Base-by-base conservation (phyloP, 2,329 filamentous ascomycete species). In the Xylaria polymorpha region DNA sequence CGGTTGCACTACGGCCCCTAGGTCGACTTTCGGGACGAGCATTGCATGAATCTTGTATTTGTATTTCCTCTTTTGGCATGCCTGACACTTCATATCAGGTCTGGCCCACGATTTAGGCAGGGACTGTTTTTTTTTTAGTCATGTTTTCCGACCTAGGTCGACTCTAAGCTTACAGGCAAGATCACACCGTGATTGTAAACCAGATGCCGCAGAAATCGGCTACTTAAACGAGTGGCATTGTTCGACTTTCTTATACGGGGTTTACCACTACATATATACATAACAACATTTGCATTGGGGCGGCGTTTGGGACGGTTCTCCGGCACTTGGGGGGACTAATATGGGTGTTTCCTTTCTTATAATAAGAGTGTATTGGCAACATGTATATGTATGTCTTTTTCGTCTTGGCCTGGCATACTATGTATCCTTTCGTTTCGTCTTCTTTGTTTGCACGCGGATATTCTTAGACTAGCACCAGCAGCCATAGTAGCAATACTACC, bases 231-330 rank as follows among this genome's bases (percentile, higher is more conserved):
- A 4, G 18, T 59, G 15, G 22, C 22, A 20, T 14, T 43, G 9
- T 43, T 20, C 9, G 37, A 14, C 7, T 53, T 39, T 59, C 55
- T 29, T 9, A 7, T 44, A 12, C 41, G 18, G 14, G 18, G 12
- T 41, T 20, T 29, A 39, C 46, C 56, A 35, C 32, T 55, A 35
- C 50, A 32, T 29, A 37, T 12, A 37, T 37, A 20, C 37, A 41
- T 62, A 57, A 29, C 50, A 53, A 20, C 18, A 29, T 56, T 57
- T 62, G 67, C 69, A 71, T 69, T 32, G 39, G 55, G 64, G 29
- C n/a, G 69, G 69, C 51, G 69, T 69, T 61, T 44, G 50, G 37
- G 22, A 51, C 25, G 39, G 39, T 25, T 20, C n/a, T 43, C 6
- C 41, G 66, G 56, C 18, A 25, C 18, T 60, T 32, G 15, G 57